A percentile compares a stretch with the other conserved stretches of the same genome.
These are phyloP conservation scores for Camptophora hylomeconis DNA, from an alignment of 2,329 filamentous ascomycete species.

Conservation along the genomic window DNA sequence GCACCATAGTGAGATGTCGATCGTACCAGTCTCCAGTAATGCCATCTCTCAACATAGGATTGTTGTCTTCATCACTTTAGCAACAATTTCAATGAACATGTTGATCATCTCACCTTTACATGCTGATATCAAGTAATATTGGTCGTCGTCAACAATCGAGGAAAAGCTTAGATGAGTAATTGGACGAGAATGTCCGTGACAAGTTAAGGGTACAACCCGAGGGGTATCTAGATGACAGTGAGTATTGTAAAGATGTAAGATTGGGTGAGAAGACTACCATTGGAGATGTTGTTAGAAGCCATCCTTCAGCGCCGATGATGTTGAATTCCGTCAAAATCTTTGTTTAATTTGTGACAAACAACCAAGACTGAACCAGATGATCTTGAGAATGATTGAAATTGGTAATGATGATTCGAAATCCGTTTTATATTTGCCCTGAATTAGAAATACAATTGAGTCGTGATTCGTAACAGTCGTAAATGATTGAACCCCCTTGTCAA, in stretches of 20 bases:
- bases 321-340: background rate
- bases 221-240: conserved; percentile 24
- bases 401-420: background rate
- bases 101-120: conserved; percentile 56
- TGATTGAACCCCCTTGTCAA: no score
- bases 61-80: conserved; percentile 57
- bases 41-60: conserved; percentile 95
- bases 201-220: conserved; percentile 73
- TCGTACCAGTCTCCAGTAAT: conserved; percentile 81
- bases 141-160: conserved; percentile 63
- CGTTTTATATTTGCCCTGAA: background rate
- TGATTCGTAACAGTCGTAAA: conserved; percentile 5
- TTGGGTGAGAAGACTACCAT: background rate
- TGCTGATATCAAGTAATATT: conserved; percentile 85
- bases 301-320: no score
- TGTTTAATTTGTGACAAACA: background rate
- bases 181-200: conserved; percentile 84
- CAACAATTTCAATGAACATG: background rate
- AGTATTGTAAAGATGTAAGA: background rate
- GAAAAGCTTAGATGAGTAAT: conserved; percentile 90
- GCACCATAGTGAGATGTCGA: background rate
- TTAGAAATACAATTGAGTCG: conserved; percentile 2
- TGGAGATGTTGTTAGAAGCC: no score
- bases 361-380: background rate
- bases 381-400: background rate